These are phyloP conservation scores for Volutella citrinella DNA, from an alignment of 2,329 filamentous ascomycete genomes.

Conservation along the genomic window DNA sequence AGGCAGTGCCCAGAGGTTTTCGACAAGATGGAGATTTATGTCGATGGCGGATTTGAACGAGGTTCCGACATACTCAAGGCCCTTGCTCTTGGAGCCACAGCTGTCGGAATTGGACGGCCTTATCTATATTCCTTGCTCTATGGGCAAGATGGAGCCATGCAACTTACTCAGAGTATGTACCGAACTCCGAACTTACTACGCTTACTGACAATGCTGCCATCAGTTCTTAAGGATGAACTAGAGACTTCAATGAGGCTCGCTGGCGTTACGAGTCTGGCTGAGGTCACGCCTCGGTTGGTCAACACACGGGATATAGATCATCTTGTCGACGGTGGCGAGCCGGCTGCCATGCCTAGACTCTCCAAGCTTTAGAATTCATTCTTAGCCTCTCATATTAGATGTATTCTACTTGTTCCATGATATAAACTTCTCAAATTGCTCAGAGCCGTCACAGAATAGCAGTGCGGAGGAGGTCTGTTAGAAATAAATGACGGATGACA, in stretches of 20 bases:
- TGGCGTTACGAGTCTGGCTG: conserved; percentile 18
- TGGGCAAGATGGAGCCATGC: conserved; percentile 49
- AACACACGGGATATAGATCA: conserved; percentile 26
- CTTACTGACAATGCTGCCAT: not conserved
- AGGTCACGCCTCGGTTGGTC: conserved; percentile 17
- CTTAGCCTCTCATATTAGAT: too few species aligned
- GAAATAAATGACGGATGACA: too few species aligned
- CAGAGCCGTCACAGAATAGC: too few species aligned
- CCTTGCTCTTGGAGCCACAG: conserved; percentile 48
- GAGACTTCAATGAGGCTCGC: conserved; percentile 24
- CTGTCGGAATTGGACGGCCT: conserved; percentile 51
- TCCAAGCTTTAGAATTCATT: conserved; percentile 8
- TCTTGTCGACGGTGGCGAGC: conserved; percentile 14
- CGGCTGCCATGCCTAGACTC: not conserved
- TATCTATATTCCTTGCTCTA: conserved; percentile 50
- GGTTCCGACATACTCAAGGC: conserved; percentile 53
- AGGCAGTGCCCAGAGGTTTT: conserved; percentile 44
- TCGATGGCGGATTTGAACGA: conserved; percentile 51
- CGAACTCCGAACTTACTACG: not conserved
- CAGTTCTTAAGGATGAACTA: conserved; percentile 23
- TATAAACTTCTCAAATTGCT: not conserved
- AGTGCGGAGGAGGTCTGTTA: too few species aligned
- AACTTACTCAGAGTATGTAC: conserved; percentile 50
- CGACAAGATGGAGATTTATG: conserved; percentile 45
- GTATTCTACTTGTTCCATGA: too few species aligned